A percentile compares a stretch with the other conserved stretches of the same genome.
Evolutionary conservation across 306 rosid species (phyloP).

Genomic region (Rosa multiflora): DNA sequence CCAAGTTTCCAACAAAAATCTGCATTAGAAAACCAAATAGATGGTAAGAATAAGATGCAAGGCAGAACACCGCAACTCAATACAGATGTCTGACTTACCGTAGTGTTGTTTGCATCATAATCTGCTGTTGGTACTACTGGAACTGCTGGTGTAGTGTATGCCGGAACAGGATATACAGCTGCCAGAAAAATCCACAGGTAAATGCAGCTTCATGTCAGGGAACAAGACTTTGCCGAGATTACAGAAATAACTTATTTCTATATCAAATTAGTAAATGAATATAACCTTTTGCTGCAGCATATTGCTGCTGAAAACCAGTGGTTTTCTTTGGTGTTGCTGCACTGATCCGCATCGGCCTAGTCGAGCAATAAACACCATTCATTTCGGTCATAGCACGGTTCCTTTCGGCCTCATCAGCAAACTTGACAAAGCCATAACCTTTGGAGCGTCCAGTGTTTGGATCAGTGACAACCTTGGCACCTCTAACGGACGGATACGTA

Average conservation of each 20-base stretch:
- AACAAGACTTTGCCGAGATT: not conserved
- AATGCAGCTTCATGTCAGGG: not conserved
- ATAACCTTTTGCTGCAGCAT: conserved; percentile 56
- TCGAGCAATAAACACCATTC: conserved; percentile 87
- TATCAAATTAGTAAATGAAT: not conserved
- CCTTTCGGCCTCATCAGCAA: conserved; percentile 76
- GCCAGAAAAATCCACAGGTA: conserved; percentile 24
- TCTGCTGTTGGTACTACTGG: conserved; percentile 49
- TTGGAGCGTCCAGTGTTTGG: conserved; percentile 82
- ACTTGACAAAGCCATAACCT: conserved; percentile 92
- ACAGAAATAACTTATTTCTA: not conserved
- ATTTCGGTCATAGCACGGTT: conserved; percentile 91
- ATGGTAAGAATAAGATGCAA: conserved; percentile 25
- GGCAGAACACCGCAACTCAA: not conserved
- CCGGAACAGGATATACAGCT: conserved; percentile 61
- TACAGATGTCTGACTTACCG: conserved; percentile 45
- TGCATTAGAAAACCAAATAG: conserved; percentile 25
- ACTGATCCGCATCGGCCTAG: conserved; percentile 90
- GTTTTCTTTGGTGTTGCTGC: conserved; percentile 87
- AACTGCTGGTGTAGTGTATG: conserved; percentile 63
- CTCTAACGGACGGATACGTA: conserved; percentile 77
- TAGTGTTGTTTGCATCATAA: conserved; percentile 77
- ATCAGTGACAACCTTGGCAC: conserved; percentile 91
- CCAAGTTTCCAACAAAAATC: conserved; percentile 90
- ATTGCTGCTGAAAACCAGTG: conserved; percentile 62